phyloP scores from a whole-genome alignment of 805 yeast genomes.

The Saccharomycopsis fermentans region DNA sequence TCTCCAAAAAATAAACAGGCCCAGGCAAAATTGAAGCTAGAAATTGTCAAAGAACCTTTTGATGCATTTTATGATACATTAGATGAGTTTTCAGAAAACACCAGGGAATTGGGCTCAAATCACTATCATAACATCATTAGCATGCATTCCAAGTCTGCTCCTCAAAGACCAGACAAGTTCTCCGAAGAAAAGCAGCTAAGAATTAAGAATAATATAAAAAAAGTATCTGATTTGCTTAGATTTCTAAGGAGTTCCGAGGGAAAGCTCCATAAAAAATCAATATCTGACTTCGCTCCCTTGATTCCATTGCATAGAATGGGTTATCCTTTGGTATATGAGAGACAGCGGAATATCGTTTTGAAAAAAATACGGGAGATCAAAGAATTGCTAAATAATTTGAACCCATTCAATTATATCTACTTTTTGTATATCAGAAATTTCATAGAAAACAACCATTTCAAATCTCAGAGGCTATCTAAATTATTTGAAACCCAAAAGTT shows the following conservation, averaged over 20 bases:
- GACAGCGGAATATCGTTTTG: constrained; percentile 11
- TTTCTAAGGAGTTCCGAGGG: neutral
- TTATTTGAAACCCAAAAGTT: neutral
- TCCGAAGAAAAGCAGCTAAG: neutral
- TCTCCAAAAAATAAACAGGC: neutral
- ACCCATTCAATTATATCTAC: constrained; percentile 4
- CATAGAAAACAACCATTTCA: neutral
- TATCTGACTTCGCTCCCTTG: neutral
- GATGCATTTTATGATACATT: neutral
- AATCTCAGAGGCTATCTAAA: neutral
- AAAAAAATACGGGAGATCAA: constrained; percentile 4
- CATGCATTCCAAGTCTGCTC: neutral
- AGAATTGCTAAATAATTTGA: neutral
- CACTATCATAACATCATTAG: neutral
- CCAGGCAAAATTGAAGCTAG: neutral
- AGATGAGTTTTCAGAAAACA: neutral
- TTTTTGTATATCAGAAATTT: neutral
- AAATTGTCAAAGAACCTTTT: constrained; percentile 4
- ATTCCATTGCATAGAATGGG: constrained; percentile 9
- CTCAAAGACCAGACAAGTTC: neutral
- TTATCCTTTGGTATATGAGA: constrained; percentile 1
- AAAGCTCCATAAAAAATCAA: constrained; percentile 3
- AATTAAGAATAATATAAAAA: neutral
- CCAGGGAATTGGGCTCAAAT: neutral
- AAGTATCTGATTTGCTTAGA: neutral